phyloP scores from a whole-genome alignment of 495 filamentous ascomycete genomes.

The Tuber calosporum region DNA sequence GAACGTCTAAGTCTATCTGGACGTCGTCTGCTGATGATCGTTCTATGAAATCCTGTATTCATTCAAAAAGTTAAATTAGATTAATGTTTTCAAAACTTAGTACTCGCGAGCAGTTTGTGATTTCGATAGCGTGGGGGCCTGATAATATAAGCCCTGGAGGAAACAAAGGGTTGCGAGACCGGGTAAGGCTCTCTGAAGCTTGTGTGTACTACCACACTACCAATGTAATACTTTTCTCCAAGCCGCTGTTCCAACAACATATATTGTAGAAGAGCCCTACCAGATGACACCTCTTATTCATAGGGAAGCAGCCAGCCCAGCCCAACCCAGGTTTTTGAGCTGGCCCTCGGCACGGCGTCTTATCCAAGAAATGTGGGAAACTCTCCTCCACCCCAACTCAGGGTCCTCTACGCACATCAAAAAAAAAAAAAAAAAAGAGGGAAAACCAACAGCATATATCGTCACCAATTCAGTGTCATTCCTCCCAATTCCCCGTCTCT shows the following conservation, averaged over 20 bases:
- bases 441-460: constrained; percentile 39
- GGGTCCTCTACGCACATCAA: background rate
- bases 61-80: constrained; percentile 25
- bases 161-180: background rate
- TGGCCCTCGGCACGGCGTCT: background rate
- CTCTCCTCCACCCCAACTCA: background rate
- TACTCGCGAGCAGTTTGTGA: background rate
- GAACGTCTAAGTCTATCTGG: constrained; percentile 96
- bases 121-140: background rate
- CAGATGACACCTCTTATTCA: background rate
- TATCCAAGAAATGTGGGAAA: background rate
- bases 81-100: background rate
- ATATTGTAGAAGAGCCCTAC: background rate
- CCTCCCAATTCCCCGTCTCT: constrained; percentile 50
- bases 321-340: background rate
- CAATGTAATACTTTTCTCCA: background rate
- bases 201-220: background rate
- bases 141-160: background rate
- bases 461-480: constrained; percentile 65
- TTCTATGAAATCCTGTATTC: constrained; percentile 62
- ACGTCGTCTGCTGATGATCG: constrained; percentile 79
- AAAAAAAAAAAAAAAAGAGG: constrained; percentile 3
- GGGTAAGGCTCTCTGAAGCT: background rate
- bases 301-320: background rate
- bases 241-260: background rate